Conservation (phyloP, 805 yeast genomes). For the Wickerhamomyces queroliae region DNA sequence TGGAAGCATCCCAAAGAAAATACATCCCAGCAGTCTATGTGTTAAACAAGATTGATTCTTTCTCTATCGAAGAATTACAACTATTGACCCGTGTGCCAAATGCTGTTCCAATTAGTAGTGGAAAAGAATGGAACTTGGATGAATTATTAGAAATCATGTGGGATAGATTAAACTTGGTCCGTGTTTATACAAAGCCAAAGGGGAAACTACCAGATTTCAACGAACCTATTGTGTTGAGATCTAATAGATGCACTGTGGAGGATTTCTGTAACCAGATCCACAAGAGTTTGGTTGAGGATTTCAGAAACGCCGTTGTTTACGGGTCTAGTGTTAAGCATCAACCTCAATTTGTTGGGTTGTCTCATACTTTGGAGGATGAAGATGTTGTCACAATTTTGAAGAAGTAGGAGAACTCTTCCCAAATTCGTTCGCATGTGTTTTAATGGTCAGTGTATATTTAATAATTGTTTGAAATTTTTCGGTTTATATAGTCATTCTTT, state of each 20-base stretch:
- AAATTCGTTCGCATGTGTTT: conserved; percentile 1
- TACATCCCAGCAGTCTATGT: conserved; percentile 96
- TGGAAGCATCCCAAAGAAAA: conserved; percentile 85
- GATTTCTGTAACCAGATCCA: conserved; percentile 97
- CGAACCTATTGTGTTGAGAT: conserved; percentile 90
- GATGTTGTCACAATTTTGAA: conserved; percentile 95
- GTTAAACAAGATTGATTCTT: conserved; percentile 91
- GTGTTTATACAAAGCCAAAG: conserved; percentile 97
- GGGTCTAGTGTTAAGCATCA: conserved; percentile 97
- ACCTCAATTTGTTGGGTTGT: conserved; percentile 91
- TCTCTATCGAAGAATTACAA: conserved; percentile 90
- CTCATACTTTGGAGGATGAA: conserved; percentile 84
- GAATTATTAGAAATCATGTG: conserved; percentile 94
- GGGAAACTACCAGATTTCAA: conserved; percentile 89
- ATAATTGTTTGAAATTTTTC: too few species aligned
- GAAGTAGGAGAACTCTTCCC: conserved; percentile 30
- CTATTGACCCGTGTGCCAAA: conserved; percentile 87
- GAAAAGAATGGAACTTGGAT: conserved; percentile 95
- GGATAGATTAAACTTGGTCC: conserved; percentile 82
- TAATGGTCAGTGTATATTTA: conserved; percentile 1
- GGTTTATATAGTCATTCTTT: too few species aligned
- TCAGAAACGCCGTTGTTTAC: conserved; percentile 86
- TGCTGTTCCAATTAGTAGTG: conserved; percentile 96
- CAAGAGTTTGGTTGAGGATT: conserved; percentile 88
- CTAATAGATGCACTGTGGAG: conserved; percentile 78